Conservation (phyloP, 2,329 filamentous ascomycete genomes). For the Claviceps paspali region DNA sequence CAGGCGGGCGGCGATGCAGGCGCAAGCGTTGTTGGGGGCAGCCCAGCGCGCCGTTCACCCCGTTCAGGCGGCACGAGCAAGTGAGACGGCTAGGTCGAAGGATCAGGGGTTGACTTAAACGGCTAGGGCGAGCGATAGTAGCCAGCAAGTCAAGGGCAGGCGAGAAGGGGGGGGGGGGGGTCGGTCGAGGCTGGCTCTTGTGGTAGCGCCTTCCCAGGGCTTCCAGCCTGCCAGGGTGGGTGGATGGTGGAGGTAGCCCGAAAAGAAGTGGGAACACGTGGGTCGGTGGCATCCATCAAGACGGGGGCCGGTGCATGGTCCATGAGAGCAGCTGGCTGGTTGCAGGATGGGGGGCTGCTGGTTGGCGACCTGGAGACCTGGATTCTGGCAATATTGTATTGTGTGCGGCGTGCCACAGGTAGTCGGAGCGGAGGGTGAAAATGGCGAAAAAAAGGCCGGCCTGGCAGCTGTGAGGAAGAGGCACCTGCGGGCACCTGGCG, state of each 20-base stretch:
- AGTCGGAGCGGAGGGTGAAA: too few relatives aligned
- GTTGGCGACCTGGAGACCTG: neutral
- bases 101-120: conserved; percentile 1
- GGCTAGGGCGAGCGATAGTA: too few relatives aligned
- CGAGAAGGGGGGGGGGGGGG: neutral
- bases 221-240: neutral
- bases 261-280: conserved; percentile 3
- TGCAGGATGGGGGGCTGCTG: neutral
- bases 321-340: neutral
- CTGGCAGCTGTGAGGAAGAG: too few relatives aligned
- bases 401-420: too few relatives aligned
- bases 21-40: conserved; percentile 3
- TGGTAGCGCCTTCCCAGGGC: neutral
- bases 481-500: too few relatives aligned
- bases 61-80: conserved; percentile 3
- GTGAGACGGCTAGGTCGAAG: conserved; percentile 3
- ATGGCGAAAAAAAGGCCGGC: too few relatives aligned
- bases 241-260: conserved; percentile 1
- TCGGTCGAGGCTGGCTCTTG: neutral
- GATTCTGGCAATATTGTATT: neutral
- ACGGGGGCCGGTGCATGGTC: neutral
- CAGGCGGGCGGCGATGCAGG: conserved; percentile 5
- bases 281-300: conserved; percentile 4
- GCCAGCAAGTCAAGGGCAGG: too few relatives aligned
- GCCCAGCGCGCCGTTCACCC: conserved; percentile 3